These are phyloP conservation scores for Aphanomyces euteiches DNA, from an alignment of 352 stramenopile genomes.

Conservation along the genomic window DNA sequence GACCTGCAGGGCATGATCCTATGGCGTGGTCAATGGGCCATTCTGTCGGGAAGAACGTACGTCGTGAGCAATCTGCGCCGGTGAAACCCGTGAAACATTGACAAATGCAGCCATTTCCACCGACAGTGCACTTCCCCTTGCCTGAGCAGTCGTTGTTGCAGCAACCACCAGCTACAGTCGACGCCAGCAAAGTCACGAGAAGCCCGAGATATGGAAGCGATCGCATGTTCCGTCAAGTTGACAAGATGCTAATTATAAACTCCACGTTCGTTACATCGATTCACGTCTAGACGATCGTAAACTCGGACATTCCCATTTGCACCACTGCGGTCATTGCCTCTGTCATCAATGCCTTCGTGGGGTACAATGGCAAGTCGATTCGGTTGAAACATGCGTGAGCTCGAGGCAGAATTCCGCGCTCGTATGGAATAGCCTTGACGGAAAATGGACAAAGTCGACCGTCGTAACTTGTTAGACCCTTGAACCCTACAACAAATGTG, in stretches of 20 bases:
- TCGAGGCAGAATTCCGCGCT: slow-evolving; percentile 42
- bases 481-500: slow-evolving; percentile 46
- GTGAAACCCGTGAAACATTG: slow-evolving; percentile 82
- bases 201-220: neutral
- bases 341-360: slow-evolving; percentile 86
- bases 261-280: neutral
- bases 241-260: too few relatives aligned
- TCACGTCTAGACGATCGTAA: slow-evolving; percentile 44
- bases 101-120: slow-evolving; percentile 68
- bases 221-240: too few relatives aligned
- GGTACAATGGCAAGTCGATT: slow-evolving; percentile 76
- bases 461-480: slow-evolving; percentile 76
- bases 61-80: slow-evolving; percentile 87
- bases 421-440: slow-evolving; percentile 40
- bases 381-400: slow-evolving; percentile 86
- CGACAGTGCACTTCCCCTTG: slow-evolving; percentile 54
- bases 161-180: slow-evolving; percentile 29
- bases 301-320: slow-evolving; percentile 95
- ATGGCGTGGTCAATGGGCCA: neutral
- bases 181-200: neutral
- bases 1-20: slow-evolving; percentile 54
- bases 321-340: slow-evolving; percentile 93
- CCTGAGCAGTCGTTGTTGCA: slow-evolving; percentile 64
- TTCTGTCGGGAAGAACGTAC: slow-evolving; percentile 32
- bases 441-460: slow-evolving; percentile 75